Evolutionary conservation across 805 yeast species (phyloP), one percentile per base, ranked within the genome.

Genomic region (Deakozyma indianensis): DNA sequence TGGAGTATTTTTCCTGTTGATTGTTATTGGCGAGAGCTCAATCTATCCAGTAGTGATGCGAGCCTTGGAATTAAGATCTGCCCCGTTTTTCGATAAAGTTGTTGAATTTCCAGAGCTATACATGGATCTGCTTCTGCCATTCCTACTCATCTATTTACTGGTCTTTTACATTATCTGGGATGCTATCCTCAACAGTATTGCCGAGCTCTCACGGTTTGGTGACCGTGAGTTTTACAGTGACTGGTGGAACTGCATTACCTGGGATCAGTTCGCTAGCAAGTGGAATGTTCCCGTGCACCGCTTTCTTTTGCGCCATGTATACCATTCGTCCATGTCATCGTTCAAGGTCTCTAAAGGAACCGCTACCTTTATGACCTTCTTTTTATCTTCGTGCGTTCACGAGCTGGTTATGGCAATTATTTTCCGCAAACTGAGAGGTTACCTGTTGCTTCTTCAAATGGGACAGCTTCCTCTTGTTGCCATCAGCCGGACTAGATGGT

Each of bases 231-330:
- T 92, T 62, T 92, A 94, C 58, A 90, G 94, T 2, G 83, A 86
- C 41, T 94, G 98, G 98, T 92, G 99, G 98, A 85, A 88, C 54
- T 83, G 94, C 50, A 77, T 81, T 18, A 82, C 85, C 38, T 92
- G 96, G 96, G 83, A 83, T 47, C 88, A 88, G 58, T 92, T 84
- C 61, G 81, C 96, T 9, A 71, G 96, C 51, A 78, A 83, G 50
- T 94, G 99, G 98, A 92, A 92, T 60, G 74, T 75, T 7, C 96
- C 97, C 0, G 97, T 92, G 21, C 96, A 92, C 60, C 74, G 77
- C 56, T 92, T 92, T 53, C 66, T 92, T 48, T 67, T 88, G 41
- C 74, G 97, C 52, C 99, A 94, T 59, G 97, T 92, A 2, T 94
- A 92, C 61, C 96, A 88, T 59, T 79, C 94, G 22, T 77, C 92